Base-by-base conservation (phyloP, 495 filamentous ascomycete species). In the Amorphotheca resinae region DNA sequence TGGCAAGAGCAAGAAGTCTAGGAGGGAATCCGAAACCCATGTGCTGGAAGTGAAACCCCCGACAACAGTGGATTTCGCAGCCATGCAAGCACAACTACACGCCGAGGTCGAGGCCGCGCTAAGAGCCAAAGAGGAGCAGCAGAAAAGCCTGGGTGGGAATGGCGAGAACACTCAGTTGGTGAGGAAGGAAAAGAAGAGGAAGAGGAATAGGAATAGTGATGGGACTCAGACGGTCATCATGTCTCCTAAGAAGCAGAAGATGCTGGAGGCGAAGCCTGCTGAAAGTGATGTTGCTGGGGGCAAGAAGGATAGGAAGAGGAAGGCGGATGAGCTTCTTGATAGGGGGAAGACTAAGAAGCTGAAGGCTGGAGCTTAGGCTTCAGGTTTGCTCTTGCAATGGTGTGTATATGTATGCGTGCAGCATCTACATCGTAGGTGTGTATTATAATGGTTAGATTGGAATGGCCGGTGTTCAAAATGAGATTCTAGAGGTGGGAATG, bases 11-110 rank as follows among this genome's bases (percentile, higher is more conserved):
- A n/a, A n/a, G n/a, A n/a, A n/a, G n/a, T n/a, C n/a, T n/a, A n/a
- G n/a, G n/a, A n/a, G n/a, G n/a, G n/a, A n/a, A n/a, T n/a, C n/a
- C n/a, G n/a, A n/a, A n/a, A n/a, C n/a, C n/a, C n/a, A n/a, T n/a
- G n/a, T n/a, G n/a, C n/a, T n/a, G n/a, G n/a, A n/a, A n/a, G n/a
- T n/a, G n/a, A n/a, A n/a, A n/a, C n/a, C n/a, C n/a, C n/a, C n/a
- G n/a, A n/a, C n/a, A n/a, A n/a, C n/a, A 3, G 22, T 55, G 4
- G 52, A 55, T 35, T 51, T 55, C 26, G 18, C 20, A n/a, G 52
- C 48, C n/a, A 9, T 50, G 2, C 33, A 55, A 41, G 41, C 41
- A 12, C 40, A 45, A 12, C 34, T 55, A 1, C 42, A 50, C 14
- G 52, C 44, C 14, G 52, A 55, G 16, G 28, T 55, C 9, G 48